Evolutionary conservation across 352 stramenopile species (phyloP), one percentile per base, ranked within the genome.

Genomic region (Globisporangium cylindrosporum): DNA sequence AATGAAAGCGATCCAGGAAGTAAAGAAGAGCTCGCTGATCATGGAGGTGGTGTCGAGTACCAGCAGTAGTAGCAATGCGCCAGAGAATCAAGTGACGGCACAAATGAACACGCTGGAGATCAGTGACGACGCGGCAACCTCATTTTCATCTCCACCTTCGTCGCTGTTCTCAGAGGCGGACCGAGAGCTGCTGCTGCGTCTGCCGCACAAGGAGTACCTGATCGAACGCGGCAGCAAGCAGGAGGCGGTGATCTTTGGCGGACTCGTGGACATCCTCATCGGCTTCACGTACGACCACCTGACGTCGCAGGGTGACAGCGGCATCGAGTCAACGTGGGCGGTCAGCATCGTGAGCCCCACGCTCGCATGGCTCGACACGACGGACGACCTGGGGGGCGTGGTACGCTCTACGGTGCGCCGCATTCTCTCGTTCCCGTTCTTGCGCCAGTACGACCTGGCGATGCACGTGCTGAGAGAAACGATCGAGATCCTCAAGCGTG

Each of bases 271-370:
- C 71, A 89, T 99, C 58, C 79, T 99, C 29, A 94, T 98, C 46
- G 93, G 93, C 4, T 99, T 98, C 71, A 86, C 79, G 5, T 99
- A 99, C 76, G 97, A 99, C 64, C 86, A 98, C 56, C 76, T 98
- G 34, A 97, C 90, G 14, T 99, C 93, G 1, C 86, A 98, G 64
- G 97, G 96, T 41, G 98, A 99, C 70, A 89, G 92, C 59, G 97
- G 86, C 9, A 89, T 99, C 6, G 98, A 99, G 80, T 99, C 96
- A 7, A 91, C 95, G 14, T 99, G 97, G 97, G 99, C 97, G 15
- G 89, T 98, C 10, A 96, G 93, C 53, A 98, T 95, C 70, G 72
- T 99, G 25, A 99, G 94, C 62, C 82, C 94, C 27, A 96, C 92
- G 6, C 71, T 99, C 6, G 93, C 88, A 59, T 99, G 97, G 94